Percentiles rank a stretch among this genome's conserved stretches.
These are phyloP conservation scores for Phaeosphaeriaceae sp. DNA, from an alignment of 2,329 filamentous ascomycete species.

Conservation along the genomic window DNA sequence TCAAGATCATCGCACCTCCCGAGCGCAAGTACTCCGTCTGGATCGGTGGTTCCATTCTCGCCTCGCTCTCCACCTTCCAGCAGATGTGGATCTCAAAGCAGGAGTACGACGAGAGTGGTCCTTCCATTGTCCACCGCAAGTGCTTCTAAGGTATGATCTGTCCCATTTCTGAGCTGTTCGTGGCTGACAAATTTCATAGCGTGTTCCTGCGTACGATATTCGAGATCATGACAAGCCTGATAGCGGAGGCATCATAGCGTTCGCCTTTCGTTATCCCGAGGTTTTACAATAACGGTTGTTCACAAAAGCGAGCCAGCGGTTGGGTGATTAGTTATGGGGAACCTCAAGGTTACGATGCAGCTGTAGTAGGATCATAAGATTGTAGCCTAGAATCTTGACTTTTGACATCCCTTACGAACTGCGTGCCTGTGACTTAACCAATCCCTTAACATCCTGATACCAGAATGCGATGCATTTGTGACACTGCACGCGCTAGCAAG, in stretches of 20 bases:
- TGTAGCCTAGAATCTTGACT: constrained; percentile 50
- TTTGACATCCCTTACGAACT: constrained; percentile 38
- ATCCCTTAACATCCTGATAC: too few relatives aligned
- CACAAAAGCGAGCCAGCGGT: constrained; percentile 48
- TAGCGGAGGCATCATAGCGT: constrained; percentile 45
- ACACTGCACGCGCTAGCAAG: too few relatives aligned
- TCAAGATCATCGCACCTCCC: constrained; percentile 99
- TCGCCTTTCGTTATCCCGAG: constrained; percentile 45
- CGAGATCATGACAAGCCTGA: constrained; percentile 48
- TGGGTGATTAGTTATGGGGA: constrained; percentile 47
- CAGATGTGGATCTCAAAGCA: constrained; percentile 99
- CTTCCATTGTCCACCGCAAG: constrained; percentile 99
- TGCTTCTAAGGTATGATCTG: constrained; percentile 87
- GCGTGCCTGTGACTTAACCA: constrained; percentile 14
- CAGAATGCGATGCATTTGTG: too few relatives aligned
- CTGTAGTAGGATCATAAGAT: constrained; percentile 46
- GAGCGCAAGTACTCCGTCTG: constrained; percentile 99
- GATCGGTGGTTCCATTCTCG: constrained; percentile 99
- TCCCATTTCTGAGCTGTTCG: constrained; percentile 6
- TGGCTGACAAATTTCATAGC: constrained; percentile 37
- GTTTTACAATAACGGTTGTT: constrained; percentile 46
- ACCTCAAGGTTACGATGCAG: constrained; percentile 43
- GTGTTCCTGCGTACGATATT: constrained; percentile 43
- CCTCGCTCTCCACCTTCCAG: constrained; percentile 99
- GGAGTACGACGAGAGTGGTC: constrained; percentile 99